Evolutionary conservation across 164 flowering plant genomes (phyloP).

Genomic region (Vitis cinerea): DNA sequence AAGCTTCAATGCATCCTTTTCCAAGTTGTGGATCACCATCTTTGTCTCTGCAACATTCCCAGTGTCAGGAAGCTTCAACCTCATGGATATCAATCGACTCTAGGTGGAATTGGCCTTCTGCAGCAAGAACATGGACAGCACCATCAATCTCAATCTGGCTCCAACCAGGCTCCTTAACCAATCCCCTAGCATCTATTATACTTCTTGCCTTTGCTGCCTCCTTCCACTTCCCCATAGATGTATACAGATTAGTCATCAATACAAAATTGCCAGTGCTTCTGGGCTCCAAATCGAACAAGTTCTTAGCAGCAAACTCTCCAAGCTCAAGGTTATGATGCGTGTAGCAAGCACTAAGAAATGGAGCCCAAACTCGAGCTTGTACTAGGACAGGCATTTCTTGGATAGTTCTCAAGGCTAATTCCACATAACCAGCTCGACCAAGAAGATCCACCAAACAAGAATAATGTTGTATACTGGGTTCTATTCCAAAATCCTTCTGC

Average conservation of each 20-base stretch:
- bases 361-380: conserved; percentile 24
- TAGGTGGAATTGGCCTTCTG: conserved; percentile 22
- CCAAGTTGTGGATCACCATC: too few species aligned
- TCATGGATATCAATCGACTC: conserved; percentile 19
- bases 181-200: conserved; percentile 19
- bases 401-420: conserved; percentile 27
- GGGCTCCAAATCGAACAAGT: conserved; percentile 22
- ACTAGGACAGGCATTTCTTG: conserved; percentile 26
- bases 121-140: conserved; percentile 17
- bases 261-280: conserved; percentile 21
- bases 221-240: conserved; percentile 34
- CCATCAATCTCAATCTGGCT: conserved; percentile 30
- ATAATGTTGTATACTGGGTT: conserved; percentile 35
- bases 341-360: conserved; percentile 43
- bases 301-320: conserved; percentile 29
- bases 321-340: conserved; percentile 23
- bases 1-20: too few species aligned
- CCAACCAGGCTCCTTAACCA: conserved; percentile 39
- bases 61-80: conserved; percentile 16
- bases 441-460: conserved; percentile 9
- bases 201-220: conserved; percentile 34
- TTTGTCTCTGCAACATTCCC: conserved; percentile 9
- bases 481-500: conserved; percentile 29
- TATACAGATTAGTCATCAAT: conserved; percentile 29
- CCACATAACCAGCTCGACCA: conserved; percentile 28